These are phyloP conservation scores for Lentinus tigrinus DNA, from an alignment of 768 basidiomycete species.

Conservation along the genomic window DNA sequence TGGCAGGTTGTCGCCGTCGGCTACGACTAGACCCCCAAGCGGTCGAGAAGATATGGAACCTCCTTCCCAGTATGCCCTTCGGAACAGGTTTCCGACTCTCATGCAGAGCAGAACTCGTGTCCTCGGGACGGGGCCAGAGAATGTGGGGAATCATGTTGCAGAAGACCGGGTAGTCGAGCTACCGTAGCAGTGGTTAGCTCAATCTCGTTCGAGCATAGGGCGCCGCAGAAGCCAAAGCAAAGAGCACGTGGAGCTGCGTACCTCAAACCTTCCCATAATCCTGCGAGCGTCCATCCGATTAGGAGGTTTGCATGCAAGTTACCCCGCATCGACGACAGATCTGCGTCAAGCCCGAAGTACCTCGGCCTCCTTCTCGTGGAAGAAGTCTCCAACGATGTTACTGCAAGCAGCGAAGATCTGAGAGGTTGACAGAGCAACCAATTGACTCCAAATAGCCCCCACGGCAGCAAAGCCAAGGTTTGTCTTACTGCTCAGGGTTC, in stretches of 20 bases:
- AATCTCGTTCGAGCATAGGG: background rate
- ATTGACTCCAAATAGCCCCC: background rate
- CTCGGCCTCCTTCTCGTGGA: background rate
- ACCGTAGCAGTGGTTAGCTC: background rate
- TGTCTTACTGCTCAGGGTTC: too few relatives aligned
- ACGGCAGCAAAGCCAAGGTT: too few relatives aligned
- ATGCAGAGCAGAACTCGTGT: background rate
- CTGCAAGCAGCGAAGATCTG: background rate
- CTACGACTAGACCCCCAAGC: background rate
- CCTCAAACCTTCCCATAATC: constrained; percentile 2
- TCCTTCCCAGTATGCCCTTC: background rate
- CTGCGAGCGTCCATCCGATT: background rate
- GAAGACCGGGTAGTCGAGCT: background rate
- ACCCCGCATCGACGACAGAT: background rate
- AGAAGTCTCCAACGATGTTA: background rate
- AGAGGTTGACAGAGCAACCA: background rate
- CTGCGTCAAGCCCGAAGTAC: background rate
- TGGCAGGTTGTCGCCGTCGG: too few relatives aligned
- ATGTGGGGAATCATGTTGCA: background rate
- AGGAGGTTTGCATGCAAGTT: background rate
- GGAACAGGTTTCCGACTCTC: background rate
- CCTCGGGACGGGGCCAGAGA: background rate
- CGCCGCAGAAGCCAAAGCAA: background rate
- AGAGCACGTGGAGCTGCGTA: background rate
- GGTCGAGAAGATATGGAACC: background rate